Percentiles rank a stretch among this genome's conserved stretches.
Conservation (phyloP, 495 filamentous ascomycete species). For the Daldinia concentrica region DNA sequence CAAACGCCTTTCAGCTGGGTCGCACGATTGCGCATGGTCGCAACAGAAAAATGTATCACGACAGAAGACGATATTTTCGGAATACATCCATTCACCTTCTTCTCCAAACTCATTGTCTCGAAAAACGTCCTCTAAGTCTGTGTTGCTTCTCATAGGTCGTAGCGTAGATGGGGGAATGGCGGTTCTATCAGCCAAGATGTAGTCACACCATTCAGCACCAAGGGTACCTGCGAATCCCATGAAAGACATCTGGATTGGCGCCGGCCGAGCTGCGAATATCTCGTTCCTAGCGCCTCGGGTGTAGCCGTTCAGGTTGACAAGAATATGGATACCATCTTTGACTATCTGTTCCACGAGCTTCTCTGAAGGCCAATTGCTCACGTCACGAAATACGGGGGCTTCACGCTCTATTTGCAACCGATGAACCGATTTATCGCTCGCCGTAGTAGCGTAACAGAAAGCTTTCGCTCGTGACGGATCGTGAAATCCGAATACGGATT, state of each 20-base stretch:
- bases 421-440: constrained; percentile 90
- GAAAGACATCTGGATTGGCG: constrained; percentile 99
- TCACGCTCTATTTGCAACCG: constrained; percentile 94
- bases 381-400: constrained; percentile 90
- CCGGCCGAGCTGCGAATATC: constrained; percentile 92
- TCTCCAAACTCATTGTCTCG: constrained; percentile 73
- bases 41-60: constrained; percentile 99
- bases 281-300: constrained; percentile 97
- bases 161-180: constrained; percentile 86
- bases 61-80: constrained; percentile 94
- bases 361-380: constrained; percentile 86
- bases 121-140: constrained; percentile 75
- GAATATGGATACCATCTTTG: constrained; percentile 91
- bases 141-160: constrained; percentile 77
- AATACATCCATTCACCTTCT: constrained; percentile 86
- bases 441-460: constrained; percentile 96
- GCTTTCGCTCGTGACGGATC: constrained; percentile 76
- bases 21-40: constrained; percentile 93
- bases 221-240: constrained; percentile 99
- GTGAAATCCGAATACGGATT: constrained; percentile 97
- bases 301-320: constrained; percentile 97
- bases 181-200: constrained; percentile 88
- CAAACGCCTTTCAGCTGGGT: constrained; percentile 68
- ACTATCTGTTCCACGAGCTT: constrained; percentile 89
- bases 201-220: constrained; percentile 98